These are phyloP conservation scores for Escallonia herrerae DNA, from an alignment of 129 eudicot species.

Conservation along the genomic window DNA sequence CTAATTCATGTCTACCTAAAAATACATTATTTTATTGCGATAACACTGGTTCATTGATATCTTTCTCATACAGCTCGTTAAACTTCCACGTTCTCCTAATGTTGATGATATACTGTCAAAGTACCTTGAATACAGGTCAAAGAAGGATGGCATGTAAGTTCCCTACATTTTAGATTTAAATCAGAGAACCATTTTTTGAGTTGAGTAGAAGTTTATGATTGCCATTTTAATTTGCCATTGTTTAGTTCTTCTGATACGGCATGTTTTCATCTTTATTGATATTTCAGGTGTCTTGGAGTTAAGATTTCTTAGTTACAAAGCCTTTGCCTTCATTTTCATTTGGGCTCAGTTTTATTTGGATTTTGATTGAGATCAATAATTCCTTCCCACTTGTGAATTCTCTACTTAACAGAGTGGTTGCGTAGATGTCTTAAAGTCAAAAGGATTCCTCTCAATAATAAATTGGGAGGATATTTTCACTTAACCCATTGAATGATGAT, in stretches of 20 bases:
- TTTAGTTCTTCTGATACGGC: not conserved
- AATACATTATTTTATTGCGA: not conserved
- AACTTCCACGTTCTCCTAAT: constrained; percentile 88
- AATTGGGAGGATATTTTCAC: no score
- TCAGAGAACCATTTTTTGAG: constrained; percentile 1
- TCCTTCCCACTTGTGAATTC: no score
- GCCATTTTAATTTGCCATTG: not conserved
- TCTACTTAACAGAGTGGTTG: no score
- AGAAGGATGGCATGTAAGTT: constrained; percentile 87
- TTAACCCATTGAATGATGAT: no score
- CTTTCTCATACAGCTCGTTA: constrained; percentile 55
- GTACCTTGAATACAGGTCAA: constrained; percentile 82
- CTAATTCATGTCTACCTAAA: not conserved
- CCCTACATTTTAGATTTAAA: constrained; percentile 2
- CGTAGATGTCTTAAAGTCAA: no score
- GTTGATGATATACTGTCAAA: constrained; percentile 78
- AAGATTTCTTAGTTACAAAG: no score
- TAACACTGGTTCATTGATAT: not conserved
- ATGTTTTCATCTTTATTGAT: no score
- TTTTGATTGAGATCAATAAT: no score
- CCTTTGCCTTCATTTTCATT: no score
- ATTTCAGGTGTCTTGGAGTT: no score
- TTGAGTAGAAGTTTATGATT: not conserved
- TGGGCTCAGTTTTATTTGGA: no score
- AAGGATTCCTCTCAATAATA: no score